A percentile compares a stretch with the other conserved stretches of the same genome.
Conservation (phyloP, 2,329 filamentous ascomycete genomes). For the Westerdykella sp. region DNA sequence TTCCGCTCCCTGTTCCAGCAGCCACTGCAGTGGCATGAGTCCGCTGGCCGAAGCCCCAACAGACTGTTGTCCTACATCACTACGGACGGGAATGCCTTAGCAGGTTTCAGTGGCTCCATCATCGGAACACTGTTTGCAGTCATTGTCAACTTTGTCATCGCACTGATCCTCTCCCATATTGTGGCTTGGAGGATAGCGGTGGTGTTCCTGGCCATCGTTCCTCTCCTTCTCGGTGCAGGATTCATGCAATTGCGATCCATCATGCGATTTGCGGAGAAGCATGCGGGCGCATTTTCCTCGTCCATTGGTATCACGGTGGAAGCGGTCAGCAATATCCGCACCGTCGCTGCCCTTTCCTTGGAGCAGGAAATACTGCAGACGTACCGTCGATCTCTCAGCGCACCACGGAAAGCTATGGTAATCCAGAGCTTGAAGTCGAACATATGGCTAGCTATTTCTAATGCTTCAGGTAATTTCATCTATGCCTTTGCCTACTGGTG, state of each 20-base stretch:
- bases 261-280: conserved; percentile 52
- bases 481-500: conserved; percentile 77
- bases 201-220: conserved; percentile 63
- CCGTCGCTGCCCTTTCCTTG: conserved; percentile 47
- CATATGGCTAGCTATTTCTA: conserved; percentile 55
- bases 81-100: conserved; percentile 60
- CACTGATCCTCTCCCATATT: conserved; percentile 63
- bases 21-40: conserved; percentile 66
- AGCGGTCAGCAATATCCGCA: conserved; percentile 48
- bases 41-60: conserved; percentile 55
- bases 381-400: conserved; percentile 42
- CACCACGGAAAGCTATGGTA: conserved; percentile 46
- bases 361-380: conserved; percentile 45
- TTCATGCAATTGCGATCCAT: conserved; percentile 62
- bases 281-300: conserved; percentile 46
- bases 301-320: conserved; percentile 49
- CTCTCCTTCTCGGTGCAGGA: conserved; percentile 61
- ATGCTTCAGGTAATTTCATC: conserved; percentile 58
- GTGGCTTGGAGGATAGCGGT: conserved; percentile 72
- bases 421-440: conserved; percentile 49
- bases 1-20: conserved; percentile 61
- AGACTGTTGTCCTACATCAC: conserved; percentile 62
- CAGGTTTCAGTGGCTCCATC: conserved; percentile 63
- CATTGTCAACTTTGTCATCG: conserved; percentile 60
- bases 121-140: conserved; percentile 65